Base-by-base conservation (phyloP, 1,284 basidiomycete species). In the Vanrija sp. region DNA sequence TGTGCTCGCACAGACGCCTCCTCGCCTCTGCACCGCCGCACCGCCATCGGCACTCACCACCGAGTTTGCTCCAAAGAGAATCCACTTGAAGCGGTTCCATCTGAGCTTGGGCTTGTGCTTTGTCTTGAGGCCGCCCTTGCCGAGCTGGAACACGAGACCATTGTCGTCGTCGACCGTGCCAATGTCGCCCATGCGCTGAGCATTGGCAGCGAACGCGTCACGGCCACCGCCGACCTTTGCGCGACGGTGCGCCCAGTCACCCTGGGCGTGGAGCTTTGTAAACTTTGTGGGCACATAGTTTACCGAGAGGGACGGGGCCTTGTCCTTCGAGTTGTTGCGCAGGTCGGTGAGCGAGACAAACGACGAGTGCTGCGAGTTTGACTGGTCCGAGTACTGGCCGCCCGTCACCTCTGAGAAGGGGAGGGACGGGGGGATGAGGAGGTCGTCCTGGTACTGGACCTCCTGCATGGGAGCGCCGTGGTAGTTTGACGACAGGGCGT, bases 31-130 rank as follows among this genome's bases (percentile, higher is more conserved):
- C 31, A 31, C 31, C 31, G 31, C 31, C 31, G n/a, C n/a, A n/a
- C n/a, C n/a, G n/a, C n/a, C 22, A 16, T 24, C 27, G 19, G 10
- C 14, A 80, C 82, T 66, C 56, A 84, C 82, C 27, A 81, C 44
- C 27, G 72, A 67, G 66, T 85, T 85, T 36, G 82, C 76, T 27
- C 77, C 38, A 62, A 86, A 83, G 41, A 87, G 67, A 10, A 77
- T 74, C 84, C 84, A 86, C 68, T 87, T 87, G 78, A 86, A 87
- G 60, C 76, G 78, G 64, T 83, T 87, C 85, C 85, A 86, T 27
- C 80, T 75, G 61, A 83, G 72, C 57, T 77, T 80, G 42, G 75
- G 74, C 60, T 77, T 78, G 51, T 76, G 68, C 59, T 73, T 63
- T 35, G 72, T 73, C 73, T 65, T 73, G 65, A 72, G 56, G 5